Base-by-base conservation (phyloP, 768 basidiomycete species). In the Galerina sulciceps region DNA sequence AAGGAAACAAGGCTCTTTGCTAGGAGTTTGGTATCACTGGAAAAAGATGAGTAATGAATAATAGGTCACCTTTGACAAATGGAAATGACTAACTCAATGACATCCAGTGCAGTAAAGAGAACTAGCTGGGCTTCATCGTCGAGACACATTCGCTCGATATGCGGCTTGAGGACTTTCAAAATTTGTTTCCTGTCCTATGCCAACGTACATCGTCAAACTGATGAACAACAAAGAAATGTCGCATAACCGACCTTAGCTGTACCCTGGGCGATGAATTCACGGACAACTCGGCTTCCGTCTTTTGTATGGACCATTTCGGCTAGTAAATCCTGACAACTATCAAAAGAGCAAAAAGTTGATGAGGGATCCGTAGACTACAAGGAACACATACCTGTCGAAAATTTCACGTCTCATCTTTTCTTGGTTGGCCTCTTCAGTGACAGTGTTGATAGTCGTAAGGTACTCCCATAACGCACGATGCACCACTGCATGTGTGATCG, bases 301-400 rank as follows among this genome's bases (percentile, higher is more conserved):
- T 86, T 93, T 14, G 95, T 98, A 67, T 98, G 95, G 0, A 95
- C 93, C 82, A 96, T 91, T 69, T 97, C 95, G 0, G 94, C 89
- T 6, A 96, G 77, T 17, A 89, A 81, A 41, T 96, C 94, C 61
- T 93, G 87, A 65, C 90, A 91, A 50, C 91, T 93, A 60, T 31
- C 60, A 34, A 18, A 34, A 44, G n/a, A 31, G 31, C 59, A 57
- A 45, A 50, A 22, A 15, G 18, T 26, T 22, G 4, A 10, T 11
- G 35, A 9, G n/a, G 36, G 34, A 46, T 22, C 20, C 2, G 4
- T 8, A 38, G 17, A 53, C 11, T 4, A n/a, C 26, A n/a, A 5
- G 22, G 9, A 17, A 23, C 1, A 57, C 80, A 59, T 59, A 94
- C 88, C 79, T 87, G 65, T 96, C 93, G 38, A 94, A 91, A 14